A percentile compares a stretch with the other conserved stretches of the same genome.
Evolutionary conservation across 768 basidiomycete genomes (phyloP).

Genomic region (Hygrophoropsis aurantiaca): DNA sequence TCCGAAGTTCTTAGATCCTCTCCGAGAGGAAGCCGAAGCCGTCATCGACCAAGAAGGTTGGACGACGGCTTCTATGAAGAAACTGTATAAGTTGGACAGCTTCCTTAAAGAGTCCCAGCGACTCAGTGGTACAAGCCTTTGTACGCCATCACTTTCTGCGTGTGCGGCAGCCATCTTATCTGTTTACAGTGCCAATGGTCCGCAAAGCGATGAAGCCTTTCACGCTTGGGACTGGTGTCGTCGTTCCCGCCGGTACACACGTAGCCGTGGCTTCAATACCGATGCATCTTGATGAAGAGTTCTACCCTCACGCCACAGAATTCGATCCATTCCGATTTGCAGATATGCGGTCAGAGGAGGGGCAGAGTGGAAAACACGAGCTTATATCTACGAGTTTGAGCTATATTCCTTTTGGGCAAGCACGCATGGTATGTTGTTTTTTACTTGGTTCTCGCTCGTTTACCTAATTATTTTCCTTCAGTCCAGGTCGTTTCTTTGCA

Average conservation of each 20-base stretch:
- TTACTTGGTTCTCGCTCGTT: conserved; percentile 5
- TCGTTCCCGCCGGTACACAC: conserved; percentile 38
- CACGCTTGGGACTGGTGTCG: conserved; percentile 34
- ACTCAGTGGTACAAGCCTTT: conserved; percentile 29
- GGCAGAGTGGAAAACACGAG: conserved; percentile 25
- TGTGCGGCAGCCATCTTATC: conserved; percentile 6
- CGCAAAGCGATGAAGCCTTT: conserved; percentile 34
- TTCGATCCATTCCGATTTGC: conserved; percentile 45
- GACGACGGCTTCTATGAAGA: conserved; percentile 31
- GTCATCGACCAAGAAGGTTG: conserved; percentile 32
- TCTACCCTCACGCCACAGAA: conserved; percentile 41
- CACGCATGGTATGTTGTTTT: conserved; percentile 33
- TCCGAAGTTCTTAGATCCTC: conserved; percentile 36
- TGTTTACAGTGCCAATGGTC: conserved; percentile 25
- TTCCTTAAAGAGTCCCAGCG: conserved; percentile 44
- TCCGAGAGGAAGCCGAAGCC: conserved; percentile 40
- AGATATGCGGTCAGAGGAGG: conserved; percentile 19
- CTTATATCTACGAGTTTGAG: conserved; percentile 28
- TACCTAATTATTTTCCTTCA: conserved; percentile 10
- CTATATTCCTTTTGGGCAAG: conserved; percentile 33
- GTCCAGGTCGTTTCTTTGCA: conserved; percentile 44
- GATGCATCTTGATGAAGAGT: conserved; percentile 39
- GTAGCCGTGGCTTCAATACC: conserved; percentile 30
- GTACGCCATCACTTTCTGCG: conserved; percentile 18
- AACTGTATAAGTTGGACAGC: conserved; percentile 40